A percentile compares a stretch with the other conserved stretches of the same genome.
These are phyloP conservation scores for Backusella mclennaniae DNA, from an alignment of 192 early-diverging fungal genomes.

Conservation along the genomic window DNA sequence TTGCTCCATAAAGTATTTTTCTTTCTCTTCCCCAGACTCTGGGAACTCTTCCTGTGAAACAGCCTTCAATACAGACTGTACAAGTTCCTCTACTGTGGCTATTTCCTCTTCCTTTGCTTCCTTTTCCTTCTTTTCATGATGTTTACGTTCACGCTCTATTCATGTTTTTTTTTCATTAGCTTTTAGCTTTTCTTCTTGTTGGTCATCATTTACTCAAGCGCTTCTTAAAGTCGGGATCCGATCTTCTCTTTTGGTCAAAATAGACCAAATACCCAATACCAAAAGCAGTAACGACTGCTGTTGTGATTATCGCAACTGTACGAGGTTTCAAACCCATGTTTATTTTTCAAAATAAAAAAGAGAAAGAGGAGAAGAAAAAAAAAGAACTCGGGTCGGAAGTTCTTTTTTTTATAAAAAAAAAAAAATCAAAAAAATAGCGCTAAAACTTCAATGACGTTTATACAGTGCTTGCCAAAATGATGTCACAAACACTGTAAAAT, in stretches of 20 bases:
- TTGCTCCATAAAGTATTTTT: slow-evolving; percentile 88
- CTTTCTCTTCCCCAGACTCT: slow-evolving; percentile 73
- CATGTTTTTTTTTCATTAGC: not conserved
- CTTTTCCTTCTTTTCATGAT: slow-evolving; percentile 56
- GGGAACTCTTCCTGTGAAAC: slow-evolving; percentile 75
- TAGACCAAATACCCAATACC: slow-evolving; percentile 81
- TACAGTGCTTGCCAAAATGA: no score
- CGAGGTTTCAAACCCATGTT: slow-evolving; percentile 27
- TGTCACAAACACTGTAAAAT: no score
- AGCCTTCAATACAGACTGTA: slow-evolving; percentile 58
- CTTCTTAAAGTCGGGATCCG: slow-evolving; percentile 82
- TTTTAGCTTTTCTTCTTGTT: not conserved
- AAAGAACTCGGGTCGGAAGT: not conserved
- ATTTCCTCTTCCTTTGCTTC: slow-evolving; percentile 38
- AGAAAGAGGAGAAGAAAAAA: not conserved
- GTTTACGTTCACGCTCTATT: slow-evolving; percentile 62
- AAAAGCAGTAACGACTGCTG: slow-evolving; percentile 60
- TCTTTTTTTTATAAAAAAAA: not conserved
- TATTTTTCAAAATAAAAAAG: not conserved
- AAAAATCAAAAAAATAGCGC: not conserved
- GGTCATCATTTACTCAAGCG: slow-evolving; percentile 61
- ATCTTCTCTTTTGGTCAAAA: slow-evolving; percentile 92
- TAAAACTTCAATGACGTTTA: not conserved
- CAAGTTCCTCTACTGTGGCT: slow-evolving; percentile 39
- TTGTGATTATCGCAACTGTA: slow-evolving; percentile 36